Base-by-base conservation (phyloP, 371 early-diverging fungal species). In the Mortierella sp. region DNA sequence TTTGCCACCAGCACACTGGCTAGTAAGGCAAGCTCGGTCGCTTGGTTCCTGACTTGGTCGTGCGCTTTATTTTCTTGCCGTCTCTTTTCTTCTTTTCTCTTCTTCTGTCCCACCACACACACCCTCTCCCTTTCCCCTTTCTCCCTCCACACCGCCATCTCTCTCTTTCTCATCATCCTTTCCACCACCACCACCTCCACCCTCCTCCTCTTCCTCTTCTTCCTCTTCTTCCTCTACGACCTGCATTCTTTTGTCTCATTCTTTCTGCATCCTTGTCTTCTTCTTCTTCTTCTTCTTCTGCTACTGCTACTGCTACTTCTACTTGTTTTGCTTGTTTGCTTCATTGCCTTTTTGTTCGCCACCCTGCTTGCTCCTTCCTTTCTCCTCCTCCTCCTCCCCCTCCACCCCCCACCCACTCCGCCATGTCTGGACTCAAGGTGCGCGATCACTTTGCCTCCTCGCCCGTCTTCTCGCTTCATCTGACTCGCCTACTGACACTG, bases 351-450 rank as follows among this genome's bases (percentile, higher is more conserved):
- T 39, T 39, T 8, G 14, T 39, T 14, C 39, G 14, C 14, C 39
- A 10, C 14, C 14, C 39, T 39, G 39, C 39, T 10, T 39, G 7
- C 39, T 39, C 39, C 39, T 39, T 46, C 53, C 46, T 37, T 3
- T 0, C 44, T 21, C n/a, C 22, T 14, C 24, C 10, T 14, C n/a
- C 6, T 10, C 60, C 60, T 52, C 21, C 25, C 52, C 24, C n/a
- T 31, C 29, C 29, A 17, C 4, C 52, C 34, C 3, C 34, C 34
- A 28, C 52, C 52, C 34, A 29, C 3, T n/a, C 24, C 28, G 8
- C 54, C 24, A 54, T 54, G 54, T 7, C 54, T 54, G 54, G 54
- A 24, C 54, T 54, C 54, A 54, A 54, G 54, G 54, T 54, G 24
- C 5, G 27, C 5, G 27, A n/a, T 34, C 6, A 14, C 41, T 40